Evolutionary conservation across 345 rosid species (phyloP), one percentile per base, ranked within the genome.

Genomic region (Brassica nigra): DNA sequence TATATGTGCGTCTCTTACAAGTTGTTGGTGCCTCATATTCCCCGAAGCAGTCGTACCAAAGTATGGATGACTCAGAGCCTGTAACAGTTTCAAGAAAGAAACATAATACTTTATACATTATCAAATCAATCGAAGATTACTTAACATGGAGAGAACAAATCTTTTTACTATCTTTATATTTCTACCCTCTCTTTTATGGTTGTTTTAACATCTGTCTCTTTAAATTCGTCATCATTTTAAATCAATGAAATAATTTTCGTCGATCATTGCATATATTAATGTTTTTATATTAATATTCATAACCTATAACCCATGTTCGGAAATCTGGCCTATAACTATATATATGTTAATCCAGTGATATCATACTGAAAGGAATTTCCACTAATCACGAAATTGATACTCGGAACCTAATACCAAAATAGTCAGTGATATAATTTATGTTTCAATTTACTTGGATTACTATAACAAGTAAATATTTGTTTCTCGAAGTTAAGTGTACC

Each of bases 11-110:
- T 27, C 29, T 9, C 91, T 89, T 90, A 94, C 98, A 79, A 83
- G 89, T 79, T 78, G 92, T 15, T 84, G 90, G 62, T 84, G 92
- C 83, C 89, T 88, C 84, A 85, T 78, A 80, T 84, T 89, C 66
- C 84, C 83, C 16, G 95, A 88, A 76, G 86, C 90, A 78, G 76
- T 75, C 67, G 76, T 80, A 84, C 90, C 95, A 90, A 93, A 77
- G 97, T 95, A 95, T 75, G 99, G 98, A 73, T 89, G 86, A 87
- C 98, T 91, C 71, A 95, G 95, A 66, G 98, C 98, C 99, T 96
- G 88, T 68, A 82, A 79, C 65, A 76, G 74, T 75, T 71, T 39
- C 44, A 15, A 34, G 44, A 37, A 20, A 54, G 4, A 20, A 71
- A 12, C 58, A 79, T 54, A 37, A 52, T 68, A 61, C 64, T 68